Base-by-base conservation (phyloP, 2,329 filamentous ascomycete species). In the Curvularia lunata region DNA sequence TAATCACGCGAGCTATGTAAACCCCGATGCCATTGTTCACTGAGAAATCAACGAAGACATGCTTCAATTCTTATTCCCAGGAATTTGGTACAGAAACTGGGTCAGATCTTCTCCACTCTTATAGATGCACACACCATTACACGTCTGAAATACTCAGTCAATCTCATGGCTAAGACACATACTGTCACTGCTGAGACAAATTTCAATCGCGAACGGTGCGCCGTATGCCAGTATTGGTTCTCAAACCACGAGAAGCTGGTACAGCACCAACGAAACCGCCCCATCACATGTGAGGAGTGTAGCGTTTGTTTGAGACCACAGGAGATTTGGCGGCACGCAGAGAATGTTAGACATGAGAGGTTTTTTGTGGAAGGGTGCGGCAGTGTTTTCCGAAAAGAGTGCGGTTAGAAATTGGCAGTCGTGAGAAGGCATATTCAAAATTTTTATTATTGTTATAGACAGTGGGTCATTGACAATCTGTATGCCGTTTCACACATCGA, bases 361-460 rank as follows among this genome's bases (percentile, higher is more conserved):
- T 71, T 67, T 49, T 71, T 70, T 59, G 62, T 70, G 2, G 61
- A 50, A 30, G 62, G 53, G 5, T 70, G 66, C 58, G 41, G 30
- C 32, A 64, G 58, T 56, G 42, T 59, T 1, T 66, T 65, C 53
- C 58, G 67, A 48, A 61, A 16, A 16, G 58, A 66, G 19, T 62
- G 65, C 0, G 48, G 52, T 3, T 70, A 65, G 65, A 68, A 48
- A 49, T 19, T 37, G 23, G 23, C n/a, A 16, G 59, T 57, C 13
- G 54, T 70, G 7, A 58, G 65, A 34, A 48, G 46, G 1, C 66
- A 71, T 58, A 25, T 69, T 21, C 48, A 38, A 48, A 49, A 56
- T 12, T 56, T 47, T 13, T 61, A 69, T 55, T 43, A n/a, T 25
- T 56, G 28, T n/a, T 43, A 9, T 13, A n/a, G 43, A 12, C 3